Evolutionary conservation across 768 basidiomycete genomes (phyloP), one percentile per base, ranked within the genome.

Genomic region (Trametes maxima): DNA sequence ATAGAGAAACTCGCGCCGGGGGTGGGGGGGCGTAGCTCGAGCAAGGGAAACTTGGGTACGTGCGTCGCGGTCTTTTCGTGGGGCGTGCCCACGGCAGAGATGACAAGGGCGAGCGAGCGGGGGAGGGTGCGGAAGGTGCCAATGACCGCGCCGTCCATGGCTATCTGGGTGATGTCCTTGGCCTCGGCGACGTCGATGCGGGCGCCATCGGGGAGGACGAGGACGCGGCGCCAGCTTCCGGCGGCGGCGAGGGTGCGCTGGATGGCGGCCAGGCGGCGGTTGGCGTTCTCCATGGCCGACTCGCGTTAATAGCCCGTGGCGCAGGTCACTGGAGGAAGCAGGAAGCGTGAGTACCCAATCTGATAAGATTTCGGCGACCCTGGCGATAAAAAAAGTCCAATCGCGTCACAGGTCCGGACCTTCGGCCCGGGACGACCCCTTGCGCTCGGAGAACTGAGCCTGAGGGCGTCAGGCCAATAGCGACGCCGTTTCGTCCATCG

Each of bases 1-100:
- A 77, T 54, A 14, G 70, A 45, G 39, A 75, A 52, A 22, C 33
- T 44, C 11, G 61, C 35, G 25, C 57, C 13, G 46, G 60, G 53
- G 50, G 39, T 36, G 13, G 65, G 51, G 10, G 62, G 56, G 1
- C 54, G 52, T 36, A 67, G 10, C 59, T 67, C 65, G 40, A 67
- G 62, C 6, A 67, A 37, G 37, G 59, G 52, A 56, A 49, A 63
- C 35, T 59, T 59, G 4, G 65, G 65, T 25, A 66, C 50, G 54
- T 66, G 65, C 16, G 63, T 54, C 37, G 58, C 62, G 46, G 13
- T 52, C 19, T 57, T 56, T 35, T 66, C 61, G 49, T 60, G 54
- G 8, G 54, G 57, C 6, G 65, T 66, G 46, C 62, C 65, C 22
- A 66, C 39, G n/a, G 61, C 58, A 3, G 65, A 63, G 17, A 66